These are phyloP conservation scores for Glaciozyma antarctica DNA, from an alignment of 768 basidiomycete species.

Conservation along the genomic window DNA sequence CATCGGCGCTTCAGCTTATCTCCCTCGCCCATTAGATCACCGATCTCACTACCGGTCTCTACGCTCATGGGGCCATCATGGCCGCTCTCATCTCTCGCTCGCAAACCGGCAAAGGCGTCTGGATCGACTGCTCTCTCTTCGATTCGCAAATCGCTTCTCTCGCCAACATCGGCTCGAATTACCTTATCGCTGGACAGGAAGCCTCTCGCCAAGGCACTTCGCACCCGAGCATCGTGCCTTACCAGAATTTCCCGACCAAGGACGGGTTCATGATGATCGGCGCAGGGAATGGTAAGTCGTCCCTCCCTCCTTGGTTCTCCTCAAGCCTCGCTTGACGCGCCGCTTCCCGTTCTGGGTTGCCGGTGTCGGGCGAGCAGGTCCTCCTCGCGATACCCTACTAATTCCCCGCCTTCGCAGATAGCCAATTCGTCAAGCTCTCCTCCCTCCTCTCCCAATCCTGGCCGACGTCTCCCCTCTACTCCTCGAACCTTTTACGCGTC, in stretches of 20 bases:
- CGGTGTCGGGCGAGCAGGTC: too few species aligned
- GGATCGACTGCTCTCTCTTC: conserved; percentile 88
- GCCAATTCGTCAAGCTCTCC: conserved; percentile 61
- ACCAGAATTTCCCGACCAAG: conserved; percentile 57
- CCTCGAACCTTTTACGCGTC: conserved; percentile 66
- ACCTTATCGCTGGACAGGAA: conserved; percentile 74
- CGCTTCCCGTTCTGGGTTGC: too few species aligned
- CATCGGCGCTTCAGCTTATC: conserved; percentile 48
- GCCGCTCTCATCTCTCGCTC: conserved; percentile 73
- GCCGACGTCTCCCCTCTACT: conserved; percentile 53
- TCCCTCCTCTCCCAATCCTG: conserved; percentile 58
- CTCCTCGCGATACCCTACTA: not conserved
- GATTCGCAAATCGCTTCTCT: conserved; percentile 61
- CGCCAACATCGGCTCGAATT: conserved; percentile 79
- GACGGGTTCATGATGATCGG: conserved; percentile 89
- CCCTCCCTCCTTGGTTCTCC: not conserved
- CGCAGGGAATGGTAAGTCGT: conserved; percentile 54
- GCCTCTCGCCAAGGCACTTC: conserved; percentile 81
- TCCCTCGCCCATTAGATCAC: not conserved
- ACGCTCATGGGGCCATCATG: conserved; percentile 86
- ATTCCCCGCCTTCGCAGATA: conserved; percentile 4
- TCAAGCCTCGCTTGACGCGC: too few species aligned
- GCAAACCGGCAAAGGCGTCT: conserved; percentile 75
- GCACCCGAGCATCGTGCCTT: conserved; percentile 1
- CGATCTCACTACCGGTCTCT: conserved; percentile 46